Conservation (phyloP, 1,284 basidiomycete species). For the Meira miltonrushii region DNA sequence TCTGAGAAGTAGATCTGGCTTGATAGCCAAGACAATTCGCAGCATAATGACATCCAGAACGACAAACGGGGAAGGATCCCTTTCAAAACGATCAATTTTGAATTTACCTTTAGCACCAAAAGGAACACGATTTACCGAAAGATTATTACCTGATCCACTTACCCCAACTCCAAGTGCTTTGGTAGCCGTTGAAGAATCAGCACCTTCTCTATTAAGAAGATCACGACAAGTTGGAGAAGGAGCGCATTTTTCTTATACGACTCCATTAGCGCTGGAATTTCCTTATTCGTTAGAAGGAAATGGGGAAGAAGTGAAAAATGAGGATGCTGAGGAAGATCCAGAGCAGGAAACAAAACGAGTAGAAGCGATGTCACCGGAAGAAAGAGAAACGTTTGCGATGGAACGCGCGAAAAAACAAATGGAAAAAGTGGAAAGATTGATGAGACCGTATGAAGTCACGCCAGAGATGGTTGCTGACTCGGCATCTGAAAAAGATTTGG, state of each 20-base stretch:
- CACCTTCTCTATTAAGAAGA: constrained; percentile 60
- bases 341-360: constrained; percentile 18
- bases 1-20: no score
- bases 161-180: constrained; percentile 58
- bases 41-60: no score
- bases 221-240: constrained; percentile 61
- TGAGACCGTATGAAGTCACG: constrained; percentile 35
- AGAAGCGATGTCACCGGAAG: constrained; percentile 19
- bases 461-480: constrained; percentile 12
- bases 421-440: constrained; percentile 35
- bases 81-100: constrained; percentile 19
- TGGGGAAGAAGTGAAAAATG: constrained; percentile 28
- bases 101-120: constrained; percentile 63
- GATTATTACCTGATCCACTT: constrained; percentile 66
- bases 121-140: constrained; percentile 62
- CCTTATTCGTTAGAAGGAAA: constrained; percentile 67
- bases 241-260: constrained; percentile 74
- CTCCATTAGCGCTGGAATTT: constrained; percentile 76
- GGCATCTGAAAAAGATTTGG: background rate
- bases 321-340: constrained; percentile 17
- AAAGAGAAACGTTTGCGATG: constrained; percentile 21
- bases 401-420: constrained; percentile 29
- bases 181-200: constrained; percentile 55
- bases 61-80: no score
- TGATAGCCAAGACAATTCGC: no score